Base-by-base conservation (phyloP, 306 rosid species). In the Malus sieversii region DNA sequence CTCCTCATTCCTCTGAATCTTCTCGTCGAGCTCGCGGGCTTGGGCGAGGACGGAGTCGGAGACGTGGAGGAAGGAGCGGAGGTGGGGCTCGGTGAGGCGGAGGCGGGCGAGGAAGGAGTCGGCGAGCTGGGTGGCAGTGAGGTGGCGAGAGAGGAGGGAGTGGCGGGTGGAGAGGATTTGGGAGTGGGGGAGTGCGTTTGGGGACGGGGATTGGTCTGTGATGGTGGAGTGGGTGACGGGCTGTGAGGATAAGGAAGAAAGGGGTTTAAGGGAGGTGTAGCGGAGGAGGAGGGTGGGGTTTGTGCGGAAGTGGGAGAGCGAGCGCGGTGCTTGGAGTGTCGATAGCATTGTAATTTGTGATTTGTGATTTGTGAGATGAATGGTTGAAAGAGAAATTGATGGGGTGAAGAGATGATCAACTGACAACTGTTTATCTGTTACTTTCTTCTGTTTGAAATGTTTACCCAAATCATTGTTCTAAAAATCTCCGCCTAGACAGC, bases 101-200 rank as follows among this genome's bases (percentile, higher is more conserved):
- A 95, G 90, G 82, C 93, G 92, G 14, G 84, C 53, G 72, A 95
- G 96, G 80, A 82, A 79, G 66, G 92, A 84, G 44, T 78, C 82
- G 68, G 79, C 89, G 42, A 95, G 86, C 73, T 92, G 89, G 55
- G 86, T 66, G 79, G 93, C 96, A 74, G 96, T 80, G 73, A 86
- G 38, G 9, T 79, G 77, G 78, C 92, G 86, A 71, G 97, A 86
- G 78, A 95, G 92, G 70, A 95, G 97, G 59, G 90, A 76, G 60
- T 86, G 87, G 75, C 97, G 99, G 68, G 77, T 84, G 38, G 92
- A 75, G 82, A 95, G 96, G 81, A 95, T 90, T 84, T 92, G 93
- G 77, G 98, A 94, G 2, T 81, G 79, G 13, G 89, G 33, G 0
- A 11, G 66, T 61, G n/a, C 38, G 38, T 61, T 61, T 61, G 35